phyloP scores from a whole-genome alignment of 2,329 filamentous ascomycete species.

The Gaeumannomyces sp. region DNA sequence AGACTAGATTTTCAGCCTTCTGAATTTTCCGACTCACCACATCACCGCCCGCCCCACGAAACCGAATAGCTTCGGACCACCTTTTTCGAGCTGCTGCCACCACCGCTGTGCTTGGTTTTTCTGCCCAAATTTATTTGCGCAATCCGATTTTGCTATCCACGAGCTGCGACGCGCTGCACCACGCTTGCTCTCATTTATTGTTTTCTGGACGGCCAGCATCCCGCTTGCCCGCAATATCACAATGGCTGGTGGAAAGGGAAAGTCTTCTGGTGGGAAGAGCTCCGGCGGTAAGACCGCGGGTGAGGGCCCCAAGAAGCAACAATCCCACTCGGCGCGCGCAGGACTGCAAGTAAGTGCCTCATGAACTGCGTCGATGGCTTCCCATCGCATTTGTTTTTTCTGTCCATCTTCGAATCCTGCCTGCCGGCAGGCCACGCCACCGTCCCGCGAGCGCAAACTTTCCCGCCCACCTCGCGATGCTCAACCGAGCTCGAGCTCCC shows the following conservation, averaged over 20 bases:
- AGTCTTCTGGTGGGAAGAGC: constrained; percentile 83
- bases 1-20: constrained; percentile 15
- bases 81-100: constrained; percentile 6
- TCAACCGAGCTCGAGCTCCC: background rate
- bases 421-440: background rate
- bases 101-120: constrained; percentile 5
- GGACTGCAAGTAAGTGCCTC: constrained; percentile 77
- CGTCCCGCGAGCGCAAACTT: background rate
- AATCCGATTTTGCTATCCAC: background rate
- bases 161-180: background rate
- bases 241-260: constrained; percentile 88
- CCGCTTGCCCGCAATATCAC: constrained; percentile 21
- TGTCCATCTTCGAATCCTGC: background rate
- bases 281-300: constrained; percentile 68
- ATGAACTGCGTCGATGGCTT: constrained; percentile 8
- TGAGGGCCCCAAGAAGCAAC: constrained; percentile 74
- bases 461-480: background rate
- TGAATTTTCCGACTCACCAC: constrained; percentile 25
- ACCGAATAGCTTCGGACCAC: constrained; percentile 5
- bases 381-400: constrained; percentile 18
- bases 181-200: constrained; percentile 4
- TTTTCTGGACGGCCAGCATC: constrained; percentile 12
- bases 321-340: constrained; percentile 93
- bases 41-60: constrained; percentile 14
- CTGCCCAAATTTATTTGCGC: constrained; percentile 6